Conservation (phyloP, 140 eudicot species). For the Bidens hawaiensis region DNA sequence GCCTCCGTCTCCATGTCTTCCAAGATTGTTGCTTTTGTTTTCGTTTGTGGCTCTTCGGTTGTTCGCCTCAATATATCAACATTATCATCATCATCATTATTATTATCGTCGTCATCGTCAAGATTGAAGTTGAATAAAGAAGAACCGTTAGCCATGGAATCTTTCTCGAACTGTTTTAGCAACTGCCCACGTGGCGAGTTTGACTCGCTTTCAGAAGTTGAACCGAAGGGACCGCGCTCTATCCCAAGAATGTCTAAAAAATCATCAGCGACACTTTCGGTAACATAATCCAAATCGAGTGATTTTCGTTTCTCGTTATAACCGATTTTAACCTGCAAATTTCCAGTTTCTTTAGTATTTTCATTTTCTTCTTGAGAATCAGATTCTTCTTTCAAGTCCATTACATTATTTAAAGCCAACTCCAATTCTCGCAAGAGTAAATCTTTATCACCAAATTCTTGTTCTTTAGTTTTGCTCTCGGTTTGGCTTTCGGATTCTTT, state of each 20-base stretch:
- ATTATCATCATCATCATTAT: conserved; percentile 39
- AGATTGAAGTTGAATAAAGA: conserved; percentile 57
- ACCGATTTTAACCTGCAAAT: conserved; percentile 30
- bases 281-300: conserved; percentile 50
- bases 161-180: conserved; percentile 78
- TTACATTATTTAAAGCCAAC: conserved; percentile 45
- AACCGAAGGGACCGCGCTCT: conserved; percentile 60
- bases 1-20: conserved; percentile 72
- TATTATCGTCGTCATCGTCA: conserved; percentile 44
- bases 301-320: conserved; percentile 42
- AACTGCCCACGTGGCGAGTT: conserved; percentile 91
- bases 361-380: conserved; percentile 56
- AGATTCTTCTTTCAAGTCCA: conserved; percentile 46
- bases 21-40: conserved; percentile 31
- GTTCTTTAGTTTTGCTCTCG: conserved; percentile 25
- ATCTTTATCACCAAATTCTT: conserved; percentile 44
- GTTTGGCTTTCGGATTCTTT: conserved; percentile 21
- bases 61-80: conserved; percentile 20
- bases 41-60: conserved; percentile 33
- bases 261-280: conserved; percentile 63
- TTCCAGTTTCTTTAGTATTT: conserved; percentile 26
- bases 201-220: conserved; percentile 68
- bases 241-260: conserved; percentile 73
- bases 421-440: conserved; percentile 64
- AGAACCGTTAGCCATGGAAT: conserved; percentile 51